phyloP scores from a whole-genome alignment of 345 rosid genomes.

The Melastoma malabathricum region DNA sequence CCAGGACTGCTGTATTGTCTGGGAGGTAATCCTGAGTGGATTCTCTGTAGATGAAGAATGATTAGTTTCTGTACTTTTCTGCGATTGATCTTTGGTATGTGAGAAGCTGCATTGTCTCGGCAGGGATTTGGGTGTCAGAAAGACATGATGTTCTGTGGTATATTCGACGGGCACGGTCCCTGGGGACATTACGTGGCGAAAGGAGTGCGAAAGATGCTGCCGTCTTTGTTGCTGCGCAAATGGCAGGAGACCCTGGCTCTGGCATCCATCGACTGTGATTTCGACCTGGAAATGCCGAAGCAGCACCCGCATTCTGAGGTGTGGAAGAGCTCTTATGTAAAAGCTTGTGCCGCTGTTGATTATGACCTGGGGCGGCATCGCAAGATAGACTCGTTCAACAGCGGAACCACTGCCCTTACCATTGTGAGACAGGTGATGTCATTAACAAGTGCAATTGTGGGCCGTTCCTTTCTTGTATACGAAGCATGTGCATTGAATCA shows the following conservation, averaged over 20 bases:
- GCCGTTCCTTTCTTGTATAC: too few relatives aligned
- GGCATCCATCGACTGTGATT: conserved; percentile 28
- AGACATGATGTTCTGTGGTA: conserved; percentile 84
- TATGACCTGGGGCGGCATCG: conserved; percentile 54
- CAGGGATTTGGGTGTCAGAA: conserved; percentile 80
- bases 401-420: conserved; percentile 81
- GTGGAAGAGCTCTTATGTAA: conserved; percentile 74
- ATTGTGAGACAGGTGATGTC: conserved; percentile 63
- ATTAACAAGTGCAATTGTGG: neutral
- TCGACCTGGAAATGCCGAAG: conserved; percentile 41
- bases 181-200: conserved; percentile 96
- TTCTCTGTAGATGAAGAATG: neutral
- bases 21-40: conserved; percentile 52
- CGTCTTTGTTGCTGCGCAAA: conserved; percentile 44
- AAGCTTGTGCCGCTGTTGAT: conserved; percentile 71
- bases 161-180: conserved; percentile 90
- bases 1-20: conserved; percentile 81
- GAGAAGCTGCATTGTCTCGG: neutral
- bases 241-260: conserved; percentile 77
- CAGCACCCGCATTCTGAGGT: conserved; percentile 32
- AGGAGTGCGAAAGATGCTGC: conserved; percentile 68
- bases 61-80: neutral
- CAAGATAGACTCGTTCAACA: conserved; percentile 57
- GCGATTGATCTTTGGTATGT: neutral
- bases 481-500: too few relatives aligned